phyloP scores from a whole-genome alignment of 352 stramenopile genomes.

The Pythium aphanidermatum region DNA sequence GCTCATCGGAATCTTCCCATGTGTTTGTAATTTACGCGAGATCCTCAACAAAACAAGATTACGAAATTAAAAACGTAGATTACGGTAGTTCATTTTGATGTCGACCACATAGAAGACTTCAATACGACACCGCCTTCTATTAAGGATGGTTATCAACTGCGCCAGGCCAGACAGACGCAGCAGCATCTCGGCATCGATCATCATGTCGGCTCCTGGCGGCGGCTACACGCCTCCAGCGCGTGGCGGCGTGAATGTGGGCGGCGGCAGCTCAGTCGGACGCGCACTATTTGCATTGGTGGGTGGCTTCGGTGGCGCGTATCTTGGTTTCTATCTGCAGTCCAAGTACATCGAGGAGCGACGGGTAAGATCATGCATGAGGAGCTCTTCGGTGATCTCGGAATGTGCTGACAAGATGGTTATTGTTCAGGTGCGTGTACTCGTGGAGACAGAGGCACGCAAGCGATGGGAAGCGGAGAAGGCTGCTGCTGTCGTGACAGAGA shows the following conservation, averaged over 20 bases:
- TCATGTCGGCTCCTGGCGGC: constrained; percentile 13
- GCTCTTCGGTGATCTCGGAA: too few relatives aligned
- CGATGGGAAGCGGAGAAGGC: constrained; percentile 45
- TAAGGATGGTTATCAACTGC: constrained; percentile 1
- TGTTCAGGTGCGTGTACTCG: constrained; percentile 40
- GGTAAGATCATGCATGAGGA: constrained; percentile 19
- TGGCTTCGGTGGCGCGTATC: constrained; percentile 65
- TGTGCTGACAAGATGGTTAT: not conserved
- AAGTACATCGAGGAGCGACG: constrained; percentile 80
- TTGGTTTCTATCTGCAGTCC: constrained; percentile 77
- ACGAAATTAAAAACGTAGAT: constrained; percentile 8
- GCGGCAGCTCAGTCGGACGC: constrained; percentile 58
- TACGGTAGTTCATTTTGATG: constrained; percentile 2
- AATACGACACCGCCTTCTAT: constrained; percentile 5
- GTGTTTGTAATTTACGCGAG: too few relatives aligned
- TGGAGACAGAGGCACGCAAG: constrained; percentile 59
- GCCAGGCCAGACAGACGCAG: not conserved
- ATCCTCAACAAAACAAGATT: too few relatives aligned
- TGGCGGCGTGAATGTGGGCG: constrained; percentile 62
- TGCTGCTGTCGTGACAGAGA: not conserved
- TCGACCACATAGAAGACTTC: not conserved
- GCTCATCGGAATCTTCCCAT: constrained; percentile 1
- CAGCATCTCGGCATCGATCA: too few relatives aligned
- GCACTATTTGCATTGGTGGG: constrained; percentile 63
- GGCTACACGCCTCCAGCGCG: constrained; percentile 13